phyloP scores from a whole-genome alignment of 1,284 basidiomycete species.

The Schizophyllum amplum region DNA sequence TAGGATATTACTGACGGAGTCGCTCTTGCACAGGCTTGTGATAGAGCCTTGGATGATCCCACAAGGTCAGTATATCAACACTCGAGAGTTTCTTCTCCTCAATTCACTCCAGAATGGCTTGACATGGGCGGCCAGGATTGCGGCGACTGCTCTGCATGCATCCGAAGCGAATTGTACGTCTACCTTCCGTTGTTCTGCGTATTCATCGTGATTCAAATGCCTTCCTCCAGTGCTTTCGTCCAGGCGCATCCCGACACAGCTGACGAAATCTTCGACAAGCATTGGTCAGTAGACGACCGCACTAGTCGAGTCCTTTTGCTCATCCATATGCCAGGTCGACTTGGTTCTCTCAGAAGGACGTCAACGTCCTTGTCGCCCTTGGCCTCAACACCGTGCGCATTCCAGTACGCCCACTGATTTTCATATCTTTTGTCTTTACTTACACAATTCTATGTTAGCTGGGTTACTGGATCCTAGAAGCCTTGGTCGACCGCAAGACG shows the following conservation, averaged over 20 bases:
- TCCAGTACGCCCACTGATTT: slow-evolving; percentile 38
- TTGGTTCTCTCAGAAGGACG: slow-evolving; percentile 65
- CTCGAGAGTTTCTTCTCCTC: not conserved
- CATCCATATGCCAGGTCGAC: slow-evolving; percentile 37
- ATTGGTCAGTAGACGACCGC: slow-evolving; percentile 40
- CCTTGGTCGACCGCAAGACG: slow-evolving; percentile 48
- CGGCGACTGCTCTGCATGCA: slow-evolving; percentile 44
- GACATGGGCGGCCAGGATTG: slow-evolving; percentile 58
- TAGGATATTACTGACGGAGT: slow-evolving; percentile 2
- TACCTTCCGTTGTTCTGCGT: not conserved
- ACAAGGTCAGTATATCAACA: slow-evolving; percentile 26
- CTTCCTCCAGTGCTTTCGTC: slow-evolving; percentile 44
- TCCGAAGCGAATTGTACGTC: slow-evolving; percentile 51
- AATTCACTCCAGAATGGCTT: slow-evolving; percentile 40
- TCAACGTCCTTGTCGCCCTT: slow-evolving; percentile 37
- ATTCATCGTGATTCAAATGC: not conserved
- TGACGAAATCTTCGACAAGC: slow-evolving; percentile 49
- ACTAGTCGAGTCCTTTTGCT: not conserved
- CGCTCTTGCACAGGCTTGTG: slow-evolving; percentile 35
- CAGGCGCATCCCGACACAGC: slow-evolving; percentile 50
- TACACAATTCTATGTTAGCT: slow-evolving; percentile 33
- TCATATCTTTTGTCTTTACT: not conserved
- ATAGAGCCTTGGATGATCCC: slow-evolving; percentile 69
- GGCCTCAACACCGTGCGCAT: slow-evolving; percentile 71
- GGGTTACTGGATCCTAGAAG: slow-evolving; percentile 76